Evolutionary conservation across 768 basidiomycete species (phyloP).

Genomic region (Hygrocybe coccinea): DNA sequence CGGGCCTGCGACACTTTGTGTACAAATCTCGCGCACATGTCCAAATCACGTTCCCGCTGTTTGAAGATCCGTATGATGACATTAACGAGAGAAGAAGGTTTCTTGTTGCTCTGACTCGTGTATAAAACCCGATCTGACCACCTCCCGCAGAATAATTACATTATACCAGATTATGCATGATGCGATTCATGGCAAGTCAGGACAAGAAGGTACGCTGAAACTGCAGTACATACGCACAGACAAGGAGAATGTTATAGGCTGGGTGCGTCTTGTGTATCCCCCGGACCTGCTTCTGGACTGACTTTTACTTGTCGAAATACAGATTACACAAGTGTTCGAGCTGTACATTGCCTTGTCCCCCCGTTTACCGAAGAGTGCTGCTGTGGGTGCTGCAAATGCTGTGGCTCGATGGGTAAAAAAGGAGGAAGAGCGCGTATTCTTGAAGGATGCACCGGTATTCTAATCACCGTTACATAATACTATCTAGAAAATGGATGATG

Average conservation of each 20-base stretch:
- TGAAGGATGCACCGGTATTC: conserved; percentile 88
- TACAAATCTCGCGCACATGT: conserved; percentile 90
- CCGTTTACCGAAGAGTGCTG: conserved; percentile 79
- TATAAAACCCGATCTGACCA: neutral
- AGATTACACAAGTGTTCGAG: conserved; percentile 95
- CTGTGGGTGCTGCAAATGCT: conserved; percentile 82
- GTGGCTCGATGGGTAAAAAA: conserved; percentile 89
- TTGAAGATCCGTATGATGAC: conserved; percentile 78
- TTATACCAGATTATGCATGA: conserved; percentile 87
- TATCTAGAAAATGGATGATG: too few species aligned
- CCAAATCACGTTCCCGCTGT: conserved; percentile 81
- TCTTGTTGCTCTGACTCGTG: neutral
- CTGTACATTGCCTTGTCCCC: conserved; percentile 82
- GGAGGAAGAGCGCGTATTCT: conserved; percentile 76
- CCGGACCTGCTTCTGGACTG: neutral
- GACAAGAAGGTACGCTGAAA: conserved; percentile 75
- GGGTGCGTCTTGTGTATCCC: conserved; percentile 54
- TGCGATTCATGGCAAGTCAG: conserved; percentile 84
- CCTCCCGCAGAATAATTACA: conserved; percentile 58
- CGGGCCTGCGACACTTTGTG: conserved; percentile 88
- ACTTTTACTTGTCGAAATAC: conserved; percentile 1
- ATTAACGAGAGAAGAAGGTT: conserved; percentile 58
- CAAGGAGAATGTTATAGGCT: conserved; percentile 86
- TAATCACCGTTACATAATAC: too few species aligned
- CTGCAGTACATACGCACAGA: conserved; percentile 83